Conservation (phyloP, 805 yeast species). For the Saccharomycopsis oosterbeekiorum region DNA sequence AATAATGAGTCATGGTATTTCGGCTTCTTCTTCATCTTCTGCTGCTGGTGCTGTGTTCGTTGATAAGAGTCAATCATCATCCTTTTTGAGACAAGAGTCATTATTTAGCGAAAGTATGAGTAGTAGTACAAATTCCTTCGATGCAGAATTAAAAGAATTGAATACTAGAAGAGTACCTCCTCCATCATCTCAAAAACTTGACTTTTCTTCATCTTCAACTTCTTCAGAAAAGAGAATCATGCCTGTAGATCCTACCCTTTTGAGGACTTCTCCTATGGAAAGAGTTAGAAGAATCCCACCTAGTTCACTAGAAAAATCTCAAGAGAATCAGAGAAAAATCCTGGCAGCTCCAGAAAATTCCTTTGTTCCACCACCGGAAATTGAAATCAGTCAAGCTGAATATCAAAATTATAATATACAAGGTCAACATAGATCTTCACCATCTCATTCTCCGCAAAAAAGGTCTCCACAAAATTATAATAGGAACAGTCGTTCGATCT, state of each 20-base stretch:
- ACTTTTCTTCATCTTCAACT: background rate
- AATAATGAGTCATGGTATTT: slow-evolving; percentile 28
- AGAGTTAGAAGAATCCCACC: background rate
- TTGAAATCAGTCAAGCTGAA: background rate
- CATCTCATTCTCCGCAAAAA: slow-evolving; percentile 21
- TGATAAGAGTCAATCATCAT: background rate
- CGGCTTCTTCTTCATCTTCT: background rate
- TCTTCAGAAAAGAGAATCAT: background rate
- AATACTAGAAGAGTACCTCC: background rate
- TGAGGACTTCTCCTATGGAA: background rate
- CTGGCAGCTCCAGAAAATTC: background rate
- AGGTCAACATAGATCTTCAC: background rate
- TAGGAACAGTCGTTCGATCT: slow-evolving; percentile 7
- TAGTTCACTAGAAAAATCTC: background rate
- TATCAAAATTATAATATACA: background rate
- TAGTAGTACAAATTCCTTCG: background rate
- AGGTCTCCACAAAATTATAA: slow-evolving; percentile 19
- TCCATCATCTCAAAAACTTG: background rate
- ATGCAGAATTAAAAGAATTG: background rate
- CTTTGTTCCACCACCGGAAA: background rate
- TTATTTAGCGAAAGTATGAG: background rate
- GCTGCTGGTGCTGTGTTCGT: background rate
- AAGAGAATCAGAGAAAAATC: background rate
- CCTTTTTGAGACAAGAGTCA: background rate
- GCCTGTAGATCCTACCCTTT: background rate